phyloP scores from a whole-genome alignment of 768 basidiomycete genomes.

The Hortiboletus campestris region DNA sequence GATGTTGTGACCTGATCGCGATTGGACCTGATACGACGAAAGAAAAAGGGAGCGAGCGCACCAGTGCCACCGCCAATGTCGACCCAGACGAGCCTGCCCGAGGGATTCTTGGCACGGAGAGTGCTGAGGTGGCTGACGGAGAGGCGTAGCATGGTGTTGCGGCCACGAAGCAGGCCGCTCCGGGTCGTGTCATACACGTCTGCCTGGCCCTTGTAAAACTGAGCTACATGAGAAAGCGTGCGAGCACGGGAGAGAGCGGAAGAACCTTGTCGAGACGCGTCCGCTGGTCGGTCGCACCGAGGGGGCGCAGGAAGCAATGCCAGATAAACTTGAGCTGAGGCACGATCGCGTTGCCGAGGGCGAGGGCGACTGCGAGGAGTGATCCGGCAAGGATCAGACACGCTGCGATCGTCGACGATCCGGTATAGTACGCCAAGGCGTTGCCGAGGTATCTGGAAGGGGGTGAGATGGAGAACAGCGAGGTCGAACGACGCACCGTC shows the following conservation, averaged over 20 bases:
- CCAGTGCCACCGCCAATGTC: constrained; percentile 79
- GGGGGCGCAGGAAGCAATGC: constrained; percentile 49
- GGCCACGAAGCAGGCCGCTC: constrained; percentile 57
- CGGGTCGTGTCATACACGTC: constrained; percentile 72
- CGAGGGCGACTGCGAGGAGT: constrained; percentile 17
- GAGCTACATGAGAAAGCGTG: neutral
- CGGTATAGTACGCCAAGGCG: constrained; percentile 27
- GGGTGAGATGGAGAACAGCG: neutral
- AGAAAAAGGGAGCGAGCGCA: constrained; percentile 13
- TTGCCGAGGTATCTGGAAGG: constrained; percentile 12
- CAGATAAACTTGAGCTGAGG: constrained; percentile 48
- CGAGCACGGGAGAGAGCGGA: neutral
- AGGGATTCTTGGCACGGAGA: constrained; percentile 39
- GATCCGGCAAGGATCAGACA: constrained; percentile 29
- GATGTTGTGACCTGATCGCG: constrained; percentile 49
- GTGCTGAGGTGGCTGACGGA: constrained; percentile 58
- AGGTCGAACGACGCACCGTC: constrained; percentile 10
- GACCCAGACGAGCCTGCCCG: constrained; percentile 64
- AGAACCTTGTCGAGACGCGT: constrained; percentile 44
- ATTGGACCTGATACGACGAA: neutral
- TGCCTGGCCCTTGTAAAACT: constrained; percentile 71
- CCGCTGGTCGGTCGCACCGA: constrained; percentile 40
- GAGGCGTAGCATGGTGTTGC: constrained; percentile 71
- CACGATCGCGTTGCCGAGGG: constrained; percentile 26
- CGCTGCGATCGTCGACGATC: constrained; percentile 28